Conservation (phyloP, 1,284 basidiomycete genomes). For the Microbotryum intermedium region DNA sequence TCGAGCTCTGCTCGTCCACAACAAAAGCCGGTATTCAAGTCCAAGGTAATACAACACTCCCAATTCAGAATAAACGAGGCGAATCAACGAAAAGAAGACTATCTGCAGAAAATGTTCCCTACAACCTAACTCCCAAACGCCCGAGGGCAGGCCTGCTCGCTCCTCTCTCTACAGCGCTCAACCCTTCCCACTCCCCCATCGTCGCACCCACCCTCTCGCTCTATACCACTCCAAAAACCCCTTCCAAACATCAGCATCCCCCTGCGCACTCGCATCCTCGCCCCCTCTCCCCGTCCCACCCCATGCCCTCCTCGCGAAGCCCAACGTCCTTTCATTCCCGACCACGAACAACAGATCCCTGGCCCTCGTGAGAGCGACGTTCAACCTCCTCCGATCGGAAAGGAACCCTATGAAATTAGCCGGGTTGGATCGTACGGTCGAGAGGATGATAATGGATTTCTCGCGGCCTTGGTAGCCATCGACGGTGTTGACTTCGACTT, state of each 20-base stretch:
- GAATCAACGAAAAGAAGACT: too few relatives aligned
- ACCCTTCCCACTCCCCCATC: too few relatives aligned
- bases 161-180: too few relatives aligned
- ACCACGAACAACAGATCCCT: conserved; percentile 55
- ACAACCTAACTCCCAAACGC: too few relatives aligned
- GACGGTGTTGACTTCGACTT: conserved; percentile 76
- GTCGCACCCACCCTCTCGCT: too few relatives aligned
- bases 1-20: too few relatives aligned
- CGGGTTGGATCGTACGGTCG: conserved; percentile 72
- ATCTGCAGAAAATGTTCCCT: too few relatives aligned
- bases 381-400: conserved; percentile 73
- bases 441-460: conserved; percentile 84
- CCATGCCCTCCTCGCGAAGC: conserved; percentile 2
- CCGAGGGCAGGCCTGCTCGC: too few relatives aligned
- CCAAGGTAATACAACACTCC: too few relatives aligned
- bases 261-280: conserved; percentile 9
- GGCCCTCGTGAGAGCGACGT: conserved; percentile 68
- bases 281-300: conserved; percentile 1
- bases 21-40: too few relatives aligned
- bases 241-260: conserved; percentile 17
- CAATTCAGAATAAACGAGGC: too few relatives aligned
- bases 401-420: conserved; percentile 74
- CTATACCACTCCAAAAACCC: conserved; percentile 12
- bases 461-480: conserved; percentile 91
- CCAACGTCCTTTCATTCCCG: conserved; percentile 55